Conservation (phyloP, 441 rosid species). For the Hura crepitans region DNA sequence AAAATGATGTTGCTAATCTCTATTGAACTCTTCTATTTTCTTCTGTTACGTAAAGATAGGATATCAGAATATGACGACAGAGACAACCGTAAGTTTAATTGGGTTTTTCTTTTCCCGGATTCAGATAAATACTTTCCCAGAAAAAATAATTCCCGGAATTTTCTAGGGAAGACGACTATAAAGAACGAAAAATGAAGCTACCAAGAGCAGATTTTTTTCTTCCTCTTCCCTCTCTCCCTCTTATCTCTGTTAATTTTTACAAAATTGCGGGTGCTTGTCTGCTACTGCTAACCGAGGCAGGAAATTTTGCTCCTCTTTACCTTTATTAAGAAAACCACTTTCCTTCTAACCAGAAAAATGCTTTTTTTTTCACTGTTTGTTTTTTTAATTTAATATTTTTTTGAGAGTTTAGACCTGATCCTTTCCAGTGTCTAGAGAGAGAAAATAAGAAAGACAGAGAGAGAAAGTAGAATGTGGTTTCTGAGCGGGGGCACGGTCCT, state of each 20-base stretch:
- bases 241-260: background rate
- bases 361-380: background rate
- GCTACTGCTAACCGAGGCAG: slow-evolving; percentile 7
- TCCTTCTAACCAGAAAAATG: background rate
- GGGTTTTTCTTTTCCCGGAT: background rate
- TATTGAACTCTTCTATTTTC: background rate
- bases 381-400: background rate
- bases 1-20: background rate
- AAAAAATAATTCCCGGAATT: background rate
- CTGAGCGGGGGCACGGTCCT: background rate
- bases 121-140: slow-evolving; percentile 15
- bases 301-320: background rate
- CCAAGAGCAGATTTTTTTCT: background rate
- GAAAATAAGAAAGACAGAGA: background rate
- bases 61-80: slow-evolving; percentile 7
- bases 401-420: background rate
- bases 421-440: background rate
- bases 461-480: background rate
- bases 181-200: background rate
- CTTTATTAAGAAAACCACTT: background rate
- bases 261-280: slow-evolving; percentile 11
- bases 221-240: background rate
- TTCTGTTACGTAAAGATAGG: background rate
- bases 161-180: background rate
- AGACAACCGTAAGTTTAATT: background rate